Percentiles rank a stretch among this genome's conserved stretches.
These are phyloP conservation scores for Roridomyces roridus DNA, from an alignment of 768 basidiomycete species.

Conservation along the genomic window DNA sequence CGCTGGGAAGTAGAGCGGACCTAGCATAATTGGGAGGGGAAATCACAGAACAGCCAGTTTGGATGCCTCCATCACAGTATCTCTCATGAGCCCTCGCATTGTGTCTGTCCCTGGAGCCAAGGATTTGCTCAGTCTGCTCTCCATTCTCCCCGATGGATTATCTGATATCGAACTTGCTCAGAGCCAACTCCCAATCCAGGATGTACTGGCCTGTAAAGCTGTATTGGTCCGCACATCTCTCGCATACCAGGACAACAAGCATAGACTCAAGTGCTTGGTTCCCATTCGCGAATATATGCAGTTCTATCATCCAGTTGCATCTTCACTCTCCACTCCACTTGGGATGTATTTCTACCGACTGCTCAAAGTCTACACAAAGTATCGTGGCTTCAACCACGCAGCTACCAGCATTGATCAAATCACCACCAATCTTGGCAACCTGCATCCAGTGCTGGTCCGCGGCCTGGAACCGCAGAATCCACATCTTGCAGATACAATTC, in stretches of 20 bases:
- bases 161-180: slow-evolving; percentile 3
- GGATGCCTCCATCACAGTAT: slow-evolving; percentile 1
- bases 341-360: background rate
- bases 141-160: slow-evolving; percentile 3
- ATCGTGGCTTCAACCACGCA: background rate
- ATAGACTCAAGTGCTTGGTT: background rate
- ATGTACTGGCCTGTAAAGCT: background rate
- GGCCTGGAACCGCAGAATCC: background rate
- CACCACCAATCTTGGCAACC: background rate
- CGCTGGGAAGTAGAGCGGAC: slow-evolving; percentile 9
- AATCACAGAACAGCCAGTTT: background rate
- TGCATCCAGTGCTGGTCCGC: background rate
- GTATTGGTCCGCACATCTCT: background rate
- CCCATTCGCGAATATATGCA: background rate
- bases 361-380: background rate
- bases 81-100: slow-evolving; percentile 1
- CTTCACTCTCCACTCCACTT: background rate
- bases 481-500: background rate
- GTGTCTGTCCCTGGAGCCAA: background rate
- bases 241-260: background rate
- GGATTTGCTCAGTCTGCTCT: background rate
- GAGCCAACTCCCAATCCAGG: background rate
- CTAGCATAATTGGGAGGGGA: background rate
- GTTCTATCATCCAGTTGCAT: background rate
- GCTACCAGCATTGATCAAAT: background rate